Base-by-base conservation (phyloP, 2,329 filamentous ascomycete genomes). In the Phialemonium atrogriseum region DNA sequence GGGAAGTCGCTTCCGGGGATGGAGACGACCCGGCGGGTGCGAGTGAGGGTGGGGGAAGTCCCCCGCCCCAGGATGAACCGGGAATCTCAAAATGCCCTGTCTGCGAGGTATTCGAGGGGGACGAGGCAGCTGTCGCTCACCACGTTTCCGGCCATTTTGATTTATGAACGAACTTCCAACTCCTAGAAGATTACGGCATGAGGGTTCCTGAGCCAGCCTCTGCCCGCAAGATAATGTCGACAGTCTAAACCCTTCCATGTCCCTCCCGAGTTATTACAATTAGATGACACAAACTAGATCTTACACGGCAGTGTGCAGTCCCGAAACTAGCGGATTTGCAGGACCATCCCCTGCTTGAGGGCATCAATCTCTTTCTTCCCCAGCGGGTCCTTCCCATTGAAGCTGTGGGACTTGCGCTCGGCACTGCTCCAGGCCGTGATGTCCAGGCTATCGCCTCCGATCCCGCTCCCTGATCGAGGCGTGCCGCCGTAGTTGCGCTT, bases 61-160 rank as follows among this genome's bases (percentile, higher is more conserved):
- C n/a, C n/a, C 9, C 24, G 35, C 24, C 30, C 29, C 27, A 35
- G 4, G 10, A 20, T n/a, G 18, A 27, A 5, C 42, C 20, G 1
- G 39, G 43, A 7, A 19, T 27, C 7, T 39, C 52, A 5, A 64
- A 54, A 5, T 85, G 80, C 49, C 80, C 80, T 0, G 73, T 85
- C 2, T 85, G 80, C 48, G 65, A 64, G 4, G 55, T 47, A 0
- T 85, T 84, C 50, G 67, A 79, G 42, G 80, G 80, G 2, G 80
- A 85, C 42, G 79, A 80, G 44, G 58, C 61, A 1, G 80, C 80
- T 7, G 77, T 85, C 8, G 71, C 72, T 8, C 67, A 79, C 52
- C 80, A 85, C 45, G 76, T 84, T 36, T 70, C 73, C 16, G 51
- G 46, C 4, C 75, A 80, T 48, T 77, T 80, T 33, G 59, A 62